Evolutionary conservation across 805 yeast species (phyloP).

Genomic region (Ogataea salicorniae): DNA sequence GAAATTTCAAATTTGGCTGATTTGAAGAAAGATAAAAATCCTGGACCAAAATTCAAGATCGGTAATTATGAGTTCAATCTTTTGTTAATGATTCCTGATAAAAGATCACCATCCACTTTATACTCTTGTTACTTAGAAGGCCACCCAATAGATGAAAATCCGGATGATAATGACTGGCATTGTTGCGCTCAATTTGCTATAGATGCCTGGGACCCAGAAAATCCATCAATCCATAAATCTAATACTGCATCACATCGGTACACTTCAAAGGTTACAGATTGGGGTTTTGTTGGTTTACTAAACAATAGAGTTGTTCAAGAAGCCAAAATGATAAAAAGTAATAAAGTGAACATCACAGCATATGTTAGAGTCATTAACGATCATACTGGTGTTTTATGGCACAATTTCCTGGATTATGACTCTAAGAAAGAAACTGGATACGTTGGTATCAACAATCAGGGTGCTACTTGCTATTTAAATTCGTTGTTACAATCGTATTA

Average conservation of each 20-base stretch:
- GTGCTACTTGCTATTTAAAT: conserved; percentile 96
- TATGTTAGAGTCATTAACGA: conserved; percentile 76
- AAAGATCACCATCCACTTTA: conserved; percentile 48
- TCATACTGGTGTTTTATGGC: conserved; percentile 93
- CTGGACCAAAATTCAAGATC: conserved; percentile 44
- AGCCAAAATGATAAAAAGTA: conserved; percentile 35
- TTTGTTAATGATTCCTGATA: conserved; percentile 66
- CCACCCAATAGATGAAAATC: conserved; percentile 28
- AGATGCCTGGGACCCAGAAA: conserved; percentile 75
- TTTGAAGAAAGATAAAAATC: conserved; percentile 30
- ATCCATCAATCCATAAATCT: conserved; percentile 53
- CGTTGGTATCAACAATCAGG: conserved; percentile 93
- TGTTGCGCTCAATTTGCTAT: conserved; percentile 90
- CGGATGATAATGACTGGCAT: conserved; percentile 53
- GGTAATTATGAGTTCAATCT: conserved; percentile 63
- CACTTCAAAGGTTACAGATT: conserved; percentile 70
- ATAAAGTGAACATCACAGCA: conserved; percentile 65
- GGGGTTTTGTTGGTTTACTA: conserved; percentile 88
- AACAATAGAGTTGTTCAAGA: conserved; percentile 45
- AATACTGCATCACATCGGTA: conserved; percentile 77
- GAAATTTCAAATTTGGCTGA: conserved; percentile 30
- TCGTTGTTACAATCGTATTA: conserved; percentile 87
- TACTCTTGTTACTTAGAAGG: conserved; percentile 82
- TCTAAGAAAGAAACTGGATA: conserved; percentile 84
- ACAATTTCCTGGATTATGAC: conserved; percentile 75